Percentiles rank a stretch among this genome's conserved stretches.
Conservation (phyloP, 805 yeast species). For the Monosporozyma yasuniensis region DNA sequence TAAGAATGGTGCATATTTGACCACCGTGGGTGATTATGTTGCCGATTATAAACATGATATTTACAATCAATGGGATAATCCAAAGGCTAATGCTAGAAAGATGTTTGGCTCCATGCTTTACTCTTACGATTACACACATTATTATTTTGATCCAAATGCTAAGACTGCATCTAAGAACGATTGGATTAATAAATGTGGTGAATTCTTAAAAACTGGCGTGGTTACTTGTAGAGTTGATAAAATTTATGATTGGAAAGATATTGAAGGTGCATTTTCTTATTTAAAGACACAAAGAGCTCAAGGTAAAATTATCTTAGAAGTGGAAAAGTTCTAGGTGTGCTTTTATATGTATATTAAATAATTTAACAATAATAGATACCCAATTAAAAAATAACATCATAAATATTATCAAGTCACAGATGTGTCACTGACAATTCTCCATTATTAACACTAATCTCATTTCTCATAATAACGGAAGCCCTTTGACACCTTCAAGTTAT, state of each 20-base stretch:
- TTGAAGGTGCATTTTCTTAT: slow-evolving; percentile 44
- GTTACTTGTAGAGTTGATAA: slow-evolving; percentile 47
- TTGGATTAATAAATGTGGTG: slow-evolving; percentile 37
- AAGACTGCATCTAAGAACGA: slow-evolving; percentile 23
- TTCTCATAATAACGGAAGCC: background rate
- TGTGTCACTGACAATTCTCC: background rate
- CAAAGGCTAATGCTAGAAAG: slow-evolving; percentile 31
- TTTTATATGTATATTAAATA: background rate
- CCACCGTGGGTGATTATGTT: slow-evolving; percentile 56
- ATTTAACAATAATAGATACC: background rate
- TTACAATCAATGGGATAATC: slow-evolving; percentile 30
- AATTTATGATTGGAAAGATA: slow-evolving; percentile 47
- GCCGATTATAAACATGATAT: slow-evolving; percentile 33
- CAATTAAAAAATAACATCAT: no score
- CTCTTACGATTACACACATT: slow-evolving; percentile 32
- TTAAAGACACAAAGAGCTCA: slow-evolving; percentile 44
- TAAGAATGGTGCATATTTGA: slow-evolving; percentile 43
- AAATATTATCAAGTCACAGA: no score
- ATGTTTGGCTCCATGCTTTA: slow-evolving; percentile 30
- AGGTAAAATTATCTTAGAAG: slow-evolving; percentile 58
- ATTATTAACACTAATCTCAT: background rate
- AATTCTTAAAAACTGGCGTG: slow-evolving; percentile 39
- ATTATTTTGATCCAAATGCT: slow-evolving; percentile 29
- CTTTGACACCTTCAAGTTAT: background rate
- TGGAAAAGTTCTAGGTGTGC: slow-evolving; percentile 34